phyloP scores from a whole-genome alignment of 192 early-diverging fungal genomes.

The Backusella tarrabulga region DNA sequence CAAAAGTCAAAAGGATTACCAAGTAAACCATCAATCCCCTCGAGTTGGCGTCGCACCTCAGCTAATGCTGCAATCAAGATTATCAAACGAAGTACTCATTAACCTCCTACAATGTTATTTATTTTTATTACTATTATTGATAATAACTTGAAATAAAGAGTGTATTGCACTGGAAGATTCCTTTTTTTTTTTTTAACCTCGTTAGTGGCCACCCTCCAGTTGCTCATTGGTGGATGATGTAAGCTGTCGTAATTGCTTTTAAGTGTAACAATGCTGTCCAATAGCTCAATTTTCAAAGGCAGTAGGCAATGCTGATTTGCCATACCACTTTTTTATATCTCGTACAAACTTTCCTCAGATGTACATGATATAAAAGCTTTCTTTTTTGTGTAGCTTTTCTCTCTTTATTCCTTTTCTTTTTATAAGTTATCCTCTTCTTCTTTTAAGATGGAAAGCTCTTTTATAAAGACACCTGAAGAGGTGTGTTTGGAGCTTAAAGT shows the following conservation, averaged over 20 bases:
- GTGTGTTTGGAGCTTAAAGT: slow-evolving; percentile 65
- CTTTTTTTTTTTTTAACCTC: no score
- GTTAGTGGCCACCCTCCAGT: neutral
- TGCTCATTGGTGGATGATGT: neutral
- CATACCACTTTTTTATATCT: neutral
- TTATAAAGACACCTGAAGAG: slow-evolving; percentile 20
- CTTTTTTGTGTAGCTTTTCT: neutral
- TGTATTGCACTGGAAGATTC: no score
- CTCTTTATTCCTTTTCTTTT: no score
- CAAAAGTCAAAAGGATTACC: no score
- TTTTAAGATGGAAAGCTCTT: slow-evolving; percentile 15
- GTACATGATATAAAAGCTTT: neutral
- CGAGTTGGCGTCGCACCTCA: no score
- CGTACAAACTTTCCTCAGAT: neutral
- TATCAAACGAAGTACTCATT: no score
- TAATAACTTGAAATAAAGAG: no score
- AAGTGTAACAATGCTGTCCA: neutral
- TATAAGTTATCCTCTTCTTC: neutral
- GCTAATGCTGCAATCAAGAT: no score
- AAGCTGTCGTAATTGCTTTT: neutral
- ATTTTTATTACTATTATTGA: no score
- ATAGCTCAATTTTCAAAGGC: neutral
- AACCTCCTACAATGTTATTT: no score
- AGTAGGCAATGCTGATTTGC: neutral
- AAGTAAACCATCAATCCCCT: no score